These are phyloP conservation scores for Backusella westeae DNA, from an alignment of 192 early-diverging fungal species.

Conservation along the genomic window DNA sequence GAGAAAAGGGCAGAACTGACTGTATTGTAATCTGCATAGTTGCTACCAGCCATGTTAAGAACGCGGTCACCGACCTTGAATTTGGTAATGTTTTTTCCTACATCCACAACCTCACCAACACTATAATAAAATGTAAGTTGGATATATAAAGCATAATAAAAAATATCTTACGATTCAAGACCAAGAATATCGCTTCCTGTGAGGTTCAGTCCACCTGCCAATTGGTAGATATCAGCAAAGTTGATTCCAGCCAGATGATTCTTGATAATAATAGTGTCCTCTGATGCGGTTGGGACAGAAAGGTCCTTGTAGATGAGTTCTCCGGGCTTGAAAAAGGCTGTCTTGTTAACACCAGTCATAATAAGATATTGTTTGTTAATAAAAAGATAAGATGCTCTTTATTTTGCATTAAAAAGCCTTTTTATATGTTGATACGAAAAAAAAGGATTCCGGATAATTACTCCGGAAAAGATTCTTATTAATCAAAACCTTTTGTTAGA, in stretches of 20 bases:
- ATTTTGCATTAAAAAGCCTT: background rate
- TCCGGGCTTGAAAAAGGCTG: background rate
- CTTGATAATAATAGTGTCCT: slow-evolving; percentile 15
- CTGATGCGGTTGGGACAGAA: background rate
- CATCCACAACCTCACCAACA: background rate
- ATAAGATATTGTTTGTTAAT: background rate
- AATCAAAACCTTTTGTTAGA: background rate
- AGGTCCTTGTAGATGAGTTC: slow-evolving; percentile 13
- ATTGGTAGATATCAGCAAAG: background rate
- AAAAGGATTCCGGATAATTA: too few relatives aligned
- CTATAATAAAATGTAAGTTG: background rate
- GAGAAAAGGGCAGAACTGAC: background rate
- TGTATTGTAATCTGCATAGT: background rate
- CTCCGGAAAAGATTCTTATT: too few relatives aligned
- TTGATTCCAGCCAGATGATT: slow-evolving; percentile 4
- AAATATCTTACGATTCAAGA: background rate
- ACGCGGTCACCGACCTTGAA: background rate
- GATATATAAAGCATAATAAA: background rate
- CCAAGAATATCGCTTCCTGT: background rate
- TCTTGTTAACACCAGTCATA: slow-evolving; percentile 1
- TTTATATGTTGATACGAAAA: background rate
- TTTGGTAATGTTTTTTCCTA: background rate
- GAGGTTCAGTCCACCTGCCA: background rate
- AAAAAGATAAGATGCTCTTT: background rate
- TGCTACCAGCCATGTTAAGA: background rate